These are phyloP conservation scores for Aspergillus heteromorphus DNA, from an alignment of 495 filamentous ascomycete species.

Conservation along the genomic window DNA sequence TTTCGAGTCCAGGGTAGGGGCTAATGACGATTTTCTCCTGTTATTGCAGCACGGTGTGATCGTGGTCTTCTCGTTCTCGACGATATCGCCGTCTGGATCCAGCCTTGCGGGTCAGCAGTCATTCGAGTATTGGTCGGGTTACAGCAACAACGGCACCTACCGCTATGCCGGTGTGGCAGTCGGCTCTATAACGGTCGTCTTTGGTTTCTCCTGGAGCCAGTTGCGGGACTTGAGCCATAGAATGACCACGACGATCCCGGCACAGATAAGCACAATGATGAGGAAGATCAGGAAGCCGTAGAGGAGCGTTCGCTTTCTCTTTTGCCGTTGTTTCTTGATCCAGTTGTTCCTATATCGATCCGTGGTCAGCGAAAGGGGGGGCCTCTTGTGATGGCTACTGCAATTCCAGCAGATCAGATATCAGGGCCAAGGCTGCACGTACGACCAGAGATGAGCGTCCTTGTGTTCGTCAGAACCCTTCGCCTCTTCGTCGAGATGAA, in stretches of 20 bases:
- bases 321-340: constrained; percentile 30
- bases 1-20: neutral
- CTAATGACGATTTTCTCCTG: neutral
- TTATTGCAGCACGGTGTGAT: neutral
- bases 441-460: constrained; percentile 17
- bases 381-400: no score
- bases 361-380: no score
- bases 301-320: constrained; percentile 27
- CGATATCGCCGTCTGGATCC: no score
- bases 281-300: constrained; percentile 33
- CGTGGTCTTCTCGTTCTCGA: no score
- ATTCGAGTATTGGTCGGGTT: no score
- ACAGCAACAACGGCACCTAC: no score
- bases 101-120: no score
- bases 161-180: no score
- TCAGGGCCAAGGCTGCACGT: neutral
- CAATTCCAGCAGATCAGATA: neutral
- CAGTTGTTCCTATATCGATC: constrained; percentile 20
- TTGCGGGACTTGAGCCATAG: constrained; percentile 38
- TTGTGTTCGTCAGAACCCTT: constrained; percentile 11
- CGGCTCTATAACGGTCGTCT: neutral
- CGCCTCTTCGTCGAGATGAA: constrained; percentile 44
- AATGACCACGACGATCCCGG: constrained; percentile 24
- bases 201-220: constrained; percentile 24
- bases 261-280: constrained; percentile 21